A percentile compares a stretch with the other conserved stretches of the same genome.
These are phyloP conservation scores for Medicago ruthenica DNA, from an alignment of 306 rosid species.

Conservation along the genomic window DNA sequence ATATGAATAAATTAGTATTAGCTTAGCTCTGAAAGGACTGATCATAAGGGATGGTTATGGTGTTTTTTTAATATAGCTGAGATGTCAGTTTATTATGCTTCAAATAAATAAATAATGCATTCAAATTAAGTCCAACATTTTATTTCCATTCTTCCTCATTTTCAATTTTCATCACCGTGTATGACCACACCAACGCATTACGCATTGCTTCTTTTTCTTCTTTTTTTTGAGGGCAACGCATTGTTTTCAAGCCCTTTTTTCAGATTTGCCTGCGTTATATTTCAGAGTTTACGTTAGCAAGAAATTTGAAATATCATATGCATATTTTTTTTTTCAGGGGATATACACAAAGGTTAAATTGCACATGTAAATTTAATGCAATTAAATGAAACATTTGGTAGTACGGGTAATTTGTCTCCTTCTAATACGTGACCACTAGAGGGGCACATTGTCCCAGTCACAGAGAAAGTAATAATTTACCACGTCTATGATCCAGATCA, in stretches of 20 bases:
- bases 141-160: conserved; percentile 1
- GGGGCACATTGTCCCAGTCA: conserved; percentile 58
- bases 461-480: conserved; percentile 41
- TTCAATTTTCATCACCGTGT: conserved; percentile 9
- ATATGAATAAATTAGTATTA: conserved; percentile 24
- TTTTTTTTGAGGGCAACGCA: too few relatives aligned
- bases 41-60: conserved; percentile 7
- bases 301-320: not conserved
- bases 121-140: conserved; percentile 15
- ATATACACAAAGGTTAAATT: conserved; percentile 24
- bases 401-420: conserved; percentile 46
- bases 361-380: conserved; percentile 37
- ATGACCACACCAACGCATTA: not conserved
- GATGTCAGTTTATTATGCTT: conserved; percentile 15
- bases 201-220: too few relatives aligned
- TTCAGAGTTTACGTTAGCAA: too few relatives aligned
- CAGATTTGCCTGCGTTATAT: too few relatives aligned
- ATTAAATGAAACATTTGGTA: conserved; percentile 10
- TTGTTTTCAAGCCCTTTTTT: too few relatives aligned
- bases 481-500: conserved; percentile 54
- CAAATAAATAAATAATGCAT: not conserved
- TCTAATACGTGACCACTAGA: conserved; percentile 40
- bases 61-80: conserved; percentile 28
- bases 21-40: conserved; percentile 4
- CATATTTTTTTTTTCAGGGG: not conserved